Evolutionary conservation across 2,329 filamentous ascomycete species (phyloP).

Genomic region (Ophiostoma perfectum): DNA sequence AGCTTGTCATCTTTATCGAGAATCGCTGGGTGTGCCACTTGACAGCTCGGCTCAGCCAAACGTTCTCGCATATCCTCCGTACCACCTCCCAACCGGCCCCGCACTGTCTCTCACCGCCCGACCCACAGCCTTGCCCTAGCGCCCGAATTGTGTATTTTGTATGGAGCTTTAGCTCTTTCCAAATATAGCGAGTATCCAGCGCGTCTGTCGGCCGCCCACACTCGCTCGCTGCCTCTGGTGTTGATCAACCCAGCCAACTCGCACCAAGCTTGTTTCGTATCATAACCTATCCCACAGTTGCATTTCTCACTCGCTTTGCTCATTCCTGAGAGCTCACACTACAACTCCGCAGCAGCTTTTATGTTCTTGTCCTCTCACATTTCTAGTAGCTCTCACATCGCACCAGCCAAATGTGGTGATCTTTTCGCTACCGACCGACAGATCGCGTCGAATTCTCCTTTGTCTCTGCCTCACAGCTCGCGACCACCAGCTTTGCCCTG

Average conservation of each 20-base stretch:
- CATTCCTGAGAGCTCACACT: no score
- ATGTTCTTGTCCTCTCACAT: no score
- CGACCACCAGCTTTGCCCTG: background rate
- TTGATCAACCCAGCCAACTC: background rate
- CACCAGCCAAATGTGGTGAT: slow-evolving; percentile 7
- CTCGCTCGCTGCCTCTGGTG: background rate
- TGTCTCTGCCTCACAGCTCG: background rate
- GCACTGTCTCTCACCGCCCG: background rate
- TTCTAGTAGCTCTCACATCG: background rate
- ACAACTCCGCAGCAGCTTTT: no score
- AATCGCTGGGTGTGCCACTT: background rate
- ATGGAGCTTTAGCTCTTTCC: slow-evolving; percentile 1
- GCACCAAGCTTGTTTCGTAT: background rate
- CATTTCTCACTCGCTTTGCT: background rate
- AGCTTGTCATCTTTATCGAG: background rate
- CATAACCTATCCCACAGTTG: background rate
- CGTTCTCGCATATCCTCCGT: background rate
- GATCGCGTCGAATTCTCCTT: background rate
- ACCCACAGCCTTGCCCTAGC: slow-evolving; percentile 10
- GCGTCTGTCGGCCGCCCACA: background rate
- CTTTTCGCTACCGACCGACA: background rate
- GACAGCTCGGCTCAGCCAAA: background rate
- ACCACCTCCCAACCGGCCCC: background rate
- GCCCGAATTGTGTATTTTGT: slow-evolving; percentile 3
- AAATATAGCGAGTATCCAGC: slow-evolving; percentile 1